Evolutionary conservation across 257 asterid species (phyloP).

Genomic region (Coffea eugenioides): DNA sequence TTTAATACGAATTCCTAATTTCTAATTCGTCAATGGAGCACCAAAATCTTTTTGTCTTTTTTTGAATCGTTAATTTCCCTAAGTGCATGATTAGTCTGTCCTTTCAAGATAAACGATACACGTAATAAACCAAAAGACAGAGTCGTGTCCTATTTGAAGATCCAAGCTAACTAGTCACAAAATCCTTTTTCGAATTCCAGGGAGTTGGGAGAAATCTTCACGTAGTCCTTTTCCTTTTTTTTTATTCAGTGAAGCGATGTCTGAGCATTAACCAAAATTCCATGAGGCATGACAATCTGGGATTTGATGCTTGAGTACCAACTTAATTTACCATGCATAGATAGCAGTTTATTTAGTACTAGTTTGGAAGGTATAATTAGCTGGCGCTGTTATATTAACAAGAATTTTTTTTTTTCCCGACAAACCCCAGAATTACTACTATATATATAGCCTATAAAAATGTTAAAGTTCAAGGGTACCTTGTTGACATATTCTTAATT

Average conservation of each 20-base stretch:
- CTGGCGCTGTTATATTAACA: no score
- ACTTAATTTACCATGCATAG: no score
- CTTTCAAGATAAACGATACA: background rate
- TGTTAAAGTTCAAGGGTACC: no score
- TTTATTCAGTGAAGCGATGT: background rate
- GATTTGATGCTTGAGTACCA: conserved; percentile 2
- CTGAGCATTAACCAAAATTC: background rate
- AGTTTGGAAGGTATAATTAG: no score
- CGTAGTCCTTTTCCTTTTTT: conserved; percentile 1
- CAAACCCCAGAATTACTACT: no score
- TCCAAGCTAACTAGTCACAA: background rate
- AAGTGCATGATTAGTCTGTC: conserved; percentile 14
- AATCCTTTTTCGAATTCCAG: no score
- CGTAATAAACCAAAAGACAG: background rate
- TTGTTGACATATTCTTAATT: background rate
- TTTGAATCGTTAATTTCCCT: conserved; percentile 15
- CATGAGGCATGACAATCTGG: background rate
- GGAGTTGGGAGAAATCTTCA: background rate
- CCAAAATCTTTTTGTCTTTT: conserved; percentile 1
- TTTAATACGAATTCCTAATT: background rate
- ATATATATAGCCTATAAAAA: no score
- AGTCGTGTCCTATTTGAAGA: conserved; percentile 2
- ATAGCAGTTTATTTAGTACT: no score
- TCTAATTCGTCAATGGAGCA: conserved; percentile 1
- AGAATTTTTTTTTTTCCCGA: no score